phyloP scores from a whole-genome alignment of 345 rosid species.

The Trapa bicornis region DNA sequence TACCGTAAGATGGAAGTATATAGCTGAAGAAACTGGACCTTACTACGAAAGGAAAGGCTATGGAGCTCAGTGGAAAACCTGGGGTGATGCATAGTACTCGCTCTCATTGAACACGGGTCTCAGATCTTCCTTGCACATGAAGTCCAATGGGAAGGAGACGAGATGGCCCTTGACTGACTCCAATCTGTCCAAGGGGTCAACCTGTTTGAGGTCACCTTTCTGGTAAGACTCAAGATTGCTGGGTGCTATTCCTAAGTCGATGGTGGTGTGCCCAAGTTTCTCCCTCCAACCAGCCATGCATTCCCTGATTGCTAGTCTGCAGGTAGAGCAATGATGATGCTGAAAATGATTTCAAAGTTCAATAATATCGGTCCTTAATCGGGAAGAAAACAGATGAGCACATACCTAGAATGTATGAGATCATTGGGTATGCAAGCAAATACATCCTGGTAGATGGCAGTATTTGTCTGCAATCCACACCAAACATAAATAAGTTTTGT shows the following conservation, averaged over 20 bases:
- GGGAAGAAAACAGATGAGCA: not conserved
- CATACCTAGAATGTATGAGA: constrained; percentile 77
- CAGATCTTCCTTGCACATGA: constrained; percentile 86
- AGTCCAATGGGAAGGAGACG: constrained; percentile 86
- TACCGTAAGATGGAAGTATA: not conserved
- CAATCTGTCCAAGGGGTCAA: constrained; percentile 59
- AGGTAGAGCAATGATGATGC: not conserved
- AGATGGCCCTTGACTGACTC: constrained; percentile 64
- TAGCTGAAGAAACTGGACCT: not conserved
- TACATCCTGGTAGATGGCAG: constrained; percentile 77
- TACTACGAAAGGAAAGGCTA: no score
- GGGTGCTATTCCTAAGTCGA: constrained; percentile 86
- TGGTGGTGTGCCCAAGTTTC: constrained; percentile 72
- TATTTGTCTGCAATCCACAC: constrained; percentile 51
- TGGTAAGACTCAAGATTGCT: constrained; percentile 49
- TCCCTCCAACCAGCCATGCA: constrained; percentile 56
- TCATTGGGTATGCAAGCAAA: constrained; percentile 88
- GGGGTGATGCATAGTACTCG: constrained; percentile 85
- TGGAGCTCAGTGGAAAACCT: constrained; percentile 61
- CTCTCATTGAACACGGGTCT: constrained; percentile 93
- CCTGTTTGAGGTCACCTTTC: constrained; percentile 45
- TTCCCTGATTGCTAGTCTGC: constrained; percentile 62
- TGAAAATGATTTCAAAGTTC: no score
- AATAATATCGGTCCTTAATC: not conserved
- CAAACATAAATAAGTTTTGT: not conserved